These are phyloP conservation scores for Lasiodiplodia gonubiensis DNA, from an alignment of 2,329 filamentous ascomycete genomes.

Conservation along the genomic window DNA sequence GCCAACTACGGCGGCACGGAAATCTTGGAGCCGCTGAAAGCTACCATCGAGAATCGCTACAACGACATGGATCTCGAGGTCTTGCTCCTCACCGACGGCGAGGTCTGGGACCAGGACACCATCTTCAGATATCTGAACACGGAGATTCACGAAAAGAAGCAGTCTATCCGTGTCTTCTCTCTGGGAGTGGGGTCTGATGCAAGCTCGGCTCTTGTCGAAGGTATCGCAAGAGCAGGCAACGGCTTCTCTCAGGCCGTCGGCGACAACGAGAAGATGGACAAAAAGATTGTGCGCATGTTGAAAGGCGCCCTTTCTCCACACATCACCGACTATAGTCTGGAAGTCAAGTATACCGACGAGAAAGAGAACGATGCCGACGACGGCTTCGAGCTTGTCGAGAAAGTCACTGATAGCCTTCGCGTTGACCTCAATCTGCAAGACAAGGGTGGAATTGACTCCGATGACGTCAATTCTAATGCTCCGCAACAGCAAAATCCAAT, in stretches of 20 bases:
- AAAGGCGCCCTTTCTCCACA: constrained; percentile 72
- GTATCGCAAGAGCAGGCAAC: constrained; percentile 63
- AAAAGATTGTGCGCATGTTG: constrained; percentile 74
- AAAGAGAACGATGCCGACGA: constrained; percentile 46
- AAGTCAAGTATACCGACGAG: constrained; percentile 62
- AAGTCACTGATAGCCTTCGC: constrained; percentile 57
- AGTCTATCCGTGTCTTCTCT: constrained; percentile 61
- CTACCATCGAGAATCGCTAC: constrained; percentile 54
- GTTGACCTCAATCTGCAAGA: constrained; percentile 44
- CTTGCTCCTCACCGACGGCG: constrained; percentile 63
- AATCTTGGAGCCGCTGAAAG: constrained; percentile 55
- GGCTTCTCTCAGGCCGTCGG: constrained; percentile 67
- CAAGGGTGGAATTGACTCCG: neutral
- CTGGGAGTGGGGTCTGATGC: constrained; percentile 62
- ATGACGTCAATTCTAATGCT: neutral
- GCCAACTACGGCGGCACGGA: constrained; percentile 62
- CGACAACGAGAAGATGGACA: constrained; percentile 69
- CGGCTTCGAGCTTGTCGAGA: constrained; percentile 69
- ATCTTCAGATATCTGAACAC: constrained; percentile 58
- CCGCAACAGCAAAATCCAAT: constrained; percentile 50
- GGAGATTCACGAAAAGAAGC: constrained; percentile 47
- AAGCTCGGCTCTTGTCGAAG: constrained; percentile 64
- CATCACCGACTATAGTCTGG: constrained; percentile 66
- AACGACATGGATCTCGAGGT: constrained; percentile 57
- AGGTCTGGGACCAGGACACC: constrained; percentile 56